phyloP scores from a whole-genome alignment of 179 eudicot genomes.

The Beta macrorhiza region DNA sequence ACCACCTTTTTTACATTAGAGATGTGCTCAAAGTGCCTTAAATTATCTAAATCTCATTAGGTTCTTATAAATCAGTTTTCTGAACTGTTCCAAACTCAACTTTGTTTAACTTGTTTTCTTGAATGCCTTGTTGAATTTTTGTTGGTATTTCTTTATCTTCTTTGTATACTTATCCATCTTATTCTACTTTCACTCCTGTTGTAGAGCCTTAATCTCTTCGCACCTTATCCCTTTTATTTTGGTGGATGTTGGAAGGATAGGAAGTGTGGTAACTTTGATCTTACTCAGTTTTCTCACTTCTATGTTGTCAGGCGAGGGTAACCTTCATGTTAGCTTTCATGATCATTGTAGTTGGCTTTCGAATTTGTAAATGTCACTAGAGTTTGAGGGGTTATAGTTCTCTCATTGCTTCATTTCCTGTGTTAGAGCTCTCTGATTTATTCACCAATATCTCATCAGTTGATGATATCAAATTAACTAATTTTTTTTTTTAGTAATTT shows the following conservation, averaged over 20 bases:
- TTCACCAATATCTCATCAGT: background rate
- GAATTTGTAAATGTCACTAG: background rate
- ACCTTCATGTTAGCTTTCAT: background rate
- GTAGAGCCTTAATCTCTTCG: background rate
- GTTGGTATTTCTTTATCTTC: too few species aligned
- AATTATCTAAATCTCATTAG: background rate
- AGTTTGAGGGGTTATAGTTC: background rate
- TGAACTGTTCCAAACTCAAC: background rate
- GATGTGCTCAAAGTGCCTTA: background rate
- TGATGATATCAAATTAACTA: background rate
- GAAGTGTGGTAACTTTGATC: background rate
- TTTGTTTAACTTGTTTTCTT: background rate
- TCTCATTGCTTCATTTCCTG: background rate
- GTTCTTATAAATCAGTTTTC: background rate
- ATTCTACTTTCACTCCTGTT: background rate
- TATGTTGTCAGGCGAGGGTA: background rate
- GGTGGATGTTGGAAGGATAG: background rate
- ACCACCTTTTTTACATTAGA: background rate
- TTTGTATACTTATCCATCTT: background rate
- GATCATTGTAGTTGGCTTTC: background rate
- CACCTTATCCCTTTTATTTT: background rate
- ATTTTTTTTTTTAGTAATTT: too few species aligned
- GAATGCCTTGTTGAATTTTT: background rate
- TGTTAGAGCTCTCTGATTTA: background rate
- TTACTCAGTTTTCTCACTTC: background rate